phyloP scores from a whole-genome alignment of 148 eudicot species.

The Rhododendron simsii region DNA sequence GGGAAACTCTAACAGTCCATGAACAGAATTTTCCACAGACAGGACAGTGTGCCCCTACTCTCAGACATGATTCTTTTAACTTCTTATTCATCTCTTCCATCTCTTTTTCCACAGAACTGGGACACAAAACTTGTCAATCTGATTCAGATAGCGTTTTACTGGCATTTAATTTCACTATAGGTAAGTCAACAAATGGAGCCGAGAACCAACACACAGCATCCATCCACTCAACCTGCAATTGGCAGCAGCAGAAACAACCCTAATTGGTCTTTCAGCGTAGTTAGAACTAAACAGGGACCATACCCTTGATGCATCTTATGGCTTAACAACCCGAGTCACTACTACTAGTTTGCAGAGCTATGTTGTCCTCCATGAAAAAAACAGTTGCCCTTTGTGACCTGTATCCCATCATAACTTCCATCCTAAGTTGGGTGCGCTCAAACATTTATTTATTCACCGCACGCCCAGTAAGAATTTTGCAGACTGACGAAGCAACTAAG shows the following conservation, averaged over 20 bases:
- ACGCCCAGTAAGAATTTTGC: background rate
- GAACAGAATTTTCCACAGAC: background rate
- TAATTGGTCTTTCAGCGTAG: background rate
- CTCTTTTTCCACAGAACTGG: background rate
- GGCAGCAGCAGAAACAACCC: background rate
- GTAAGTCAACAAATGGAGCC: background rate
- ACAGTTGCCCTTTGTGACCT: background rate
- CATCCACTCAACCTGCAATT: background rate
- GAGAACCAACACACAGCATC: background rate
- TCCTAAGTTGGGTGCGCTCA: background rate
- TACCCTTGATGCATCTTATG: background rate
- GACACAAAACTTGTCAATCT: background rate
- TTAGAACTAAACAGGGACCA: background rate
- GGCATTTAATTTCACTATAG: background rate
- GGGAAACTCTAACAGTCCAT: background rate
- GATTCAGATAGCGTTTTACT: background rate
- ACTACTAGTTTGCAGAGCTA: background rate
- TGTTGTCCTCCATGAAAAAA: background rate
- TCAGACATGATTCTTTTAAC: background rate
- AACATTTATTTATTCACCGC: background rate
- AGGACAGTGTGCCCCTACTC: background rate
- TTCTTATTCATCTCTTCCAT: background rate
- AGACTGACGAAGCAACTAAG: background rate
- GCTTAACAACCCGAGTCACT: background rate
- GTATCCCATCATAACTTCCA: background rate